Percentiles rank a stretch among this genome's conserved stretches.
phyloP scores from a whole-genome alignment of 23 red algal species.

The Gracilaria domingensis region DNA sequence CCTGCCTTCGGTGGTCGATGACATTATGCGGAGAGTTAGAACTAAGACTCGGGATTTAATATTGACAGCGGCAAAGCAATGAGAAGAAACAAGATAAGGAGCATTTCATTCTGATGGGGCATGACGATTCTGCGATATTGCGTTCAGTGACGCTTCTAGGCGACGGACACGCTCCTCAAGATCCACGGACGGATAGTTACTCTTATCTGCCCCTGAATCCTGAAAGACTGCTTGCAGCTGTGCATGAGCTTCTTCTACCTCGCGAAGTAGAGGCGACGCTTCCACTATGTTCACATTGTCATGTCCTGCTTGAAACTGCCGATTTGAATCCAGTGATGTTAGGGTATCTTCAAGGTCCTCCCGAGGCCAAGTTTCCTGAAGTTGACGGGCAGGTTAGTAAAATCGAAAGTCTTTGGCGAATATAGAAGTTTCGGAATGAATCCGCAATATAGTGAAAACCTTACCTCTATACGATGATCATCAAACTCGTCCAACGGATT shows the following conservation, averaged over 20 bases:
- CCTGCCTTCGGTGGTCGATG: background rate
- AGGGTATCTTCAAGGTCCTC: slow-evolving; percentile 11
- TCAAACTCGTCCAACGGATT: slow-evolving; percentile 22
- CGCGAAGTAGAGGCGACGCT: slow-evolving; percentile 64
- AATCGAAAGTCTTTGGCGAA: background rate
- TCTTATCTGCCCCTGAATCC: slow-evolving; percentile 38
- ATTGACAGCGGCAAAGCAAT: background rate
- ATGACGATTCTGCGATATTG: slow-evolving; percentile 23
- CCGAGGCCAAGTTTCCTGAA: slow-evolving; percentile 23
- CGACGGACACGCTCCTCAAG: slow-evolving; percentile 57
- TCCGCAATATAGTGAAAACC: background rate
- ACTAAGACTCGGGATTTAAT: background rate
- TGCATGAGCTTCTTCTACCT: slow-evolving; percentile 65
- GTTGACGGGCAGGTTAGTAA: background rate
- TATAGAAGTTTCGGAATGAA: background rate
- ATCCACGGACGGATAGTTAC: slow-evolving; percentile 22
- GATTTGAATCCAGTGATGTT: slow-evolving; percentile 8
- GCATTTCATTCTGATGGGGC: background rate
- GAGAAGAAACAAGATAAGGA: background rate
- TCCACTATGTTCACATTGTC: slow-evolving; percentile 26
- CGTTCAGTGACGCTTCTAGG: slow-evolving; percentile 63
- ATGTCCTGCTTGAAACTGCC: background rate
- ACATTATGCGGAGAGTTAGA: background rate
- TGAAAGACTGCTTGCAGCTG: slow-evolving; percentile 65
- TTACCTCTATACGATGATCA: slow-evolving; percentile 31